These are phyloP conservation scores for Dillenia turbinata DNA, from an alignment of 164 flowering plant genomes.

Conservation along the genomic window DNA sequence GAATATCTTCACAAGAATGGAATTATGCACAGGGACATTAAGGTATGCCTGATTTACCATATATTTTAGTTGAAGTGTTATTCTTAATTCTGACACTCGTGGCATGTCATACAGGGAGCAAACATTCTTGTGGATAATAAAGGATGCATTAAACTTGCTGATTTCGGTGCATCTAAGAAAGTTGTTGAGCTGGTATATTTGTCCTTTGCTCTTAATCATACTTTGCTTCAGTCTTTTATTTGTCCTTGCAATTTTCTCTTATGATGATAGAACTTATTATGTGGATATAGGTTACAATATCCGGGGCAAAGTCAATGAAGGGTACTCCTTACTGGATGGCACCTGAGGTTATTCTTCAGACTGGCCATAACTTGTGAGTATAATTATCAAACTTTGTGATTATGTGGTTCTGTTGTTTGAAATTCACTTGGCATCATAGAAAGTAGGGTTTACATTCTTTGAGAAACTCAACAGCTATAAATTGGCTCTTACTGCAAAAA, in stretches of 20 bases:
- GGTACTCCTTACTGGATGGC: constrained; percentile 99
- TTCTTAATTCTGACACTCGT: too few species aligned
- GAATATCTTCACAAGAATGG: constrained; percentile 89
- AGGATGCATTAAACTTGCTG: constrained; percentile 97
- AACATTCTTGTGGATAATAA: constrained; percentile 95
- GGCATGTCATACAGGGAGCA: constrained; percentile 58
- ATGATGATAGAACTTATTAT: constrained; percentile 8
- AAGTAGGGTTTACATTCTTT: too few species aligned
- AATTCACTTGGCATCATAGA: too few species aligned
- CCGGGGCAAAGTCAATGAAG: constrained; percentile 98
- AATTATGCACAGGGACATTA: constrained; percentile 95
- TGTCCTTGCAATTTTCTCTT: not conserved
- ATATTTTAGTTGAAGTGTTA: not conserved
- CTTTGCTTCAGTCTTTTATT: not conserved
- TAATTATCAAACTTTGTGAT: not conserved
- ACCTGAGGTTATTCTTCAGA: constrained; percentile 97
- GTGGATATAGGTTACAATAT: constrained; percentile 68
- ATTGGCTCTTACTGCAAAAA: too few species aligned
- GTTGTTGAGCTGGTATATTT: constrained; percentile 86
- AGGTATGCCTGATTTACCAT: constrained; percentile 36
- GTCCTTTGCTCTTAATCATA: not conserved
- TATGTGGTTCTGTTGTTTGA: too few species aligned
- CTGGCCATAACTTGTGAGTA: constrained; percentile 95
- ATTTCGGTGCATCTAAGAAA: constrained; percentile 97
- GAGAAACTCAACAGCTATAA: too few species aligned